Percentiles rank a stretch among this genome's conserved stretches.
Evolutionary conservation across 2,329 filamentous ascomycete species (phyloP).

Genomic region (Samsoniella hepiali): DNA sequence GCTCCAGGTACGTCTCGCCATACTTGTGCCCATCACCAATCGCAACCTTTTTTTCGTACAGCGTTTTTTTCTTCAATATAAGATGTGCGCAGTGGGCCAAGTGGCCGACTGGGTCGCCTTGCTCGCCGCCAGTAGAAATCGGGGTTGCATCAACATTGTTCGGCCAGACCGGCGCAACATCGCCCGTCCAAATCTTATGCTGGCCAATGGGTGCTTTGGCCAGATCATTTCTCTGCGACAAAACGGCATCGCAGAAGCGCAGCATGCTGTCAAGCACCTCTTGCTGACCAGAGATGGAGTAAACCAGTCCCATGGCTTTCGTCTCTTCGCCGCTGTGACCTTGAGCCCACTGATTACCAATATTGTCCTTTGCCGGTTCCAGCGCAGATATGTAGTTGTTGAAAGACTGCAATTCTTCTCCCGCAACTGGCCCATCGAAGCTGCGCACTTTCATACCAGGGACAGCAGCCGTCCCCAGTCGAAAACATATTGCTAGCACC

Average conservation of each 20-base stretch:
- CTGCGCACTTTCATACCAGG: not conserved
- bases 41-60: not conserved
- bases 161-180: conserved; percentile 6
- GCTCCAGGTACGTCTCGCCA: not conserved
- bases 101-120: conserved; percentile 11
- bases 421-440: not conserved
- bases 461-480: not conserved
- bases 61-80: not conserved
- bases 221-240: conserved; percentile 2
- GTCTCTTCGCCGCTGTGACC: conserved; percentile 1
- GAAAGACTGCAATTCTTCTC: not conserved
- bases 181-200: conserved; percentile 2
- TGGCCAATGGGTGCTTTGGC: conserved; percentile 1
- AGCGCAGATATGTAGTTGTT: not conserved
- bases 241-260: not conserved
- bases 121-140: conserved; percentile 4
- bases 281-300: not conserved
- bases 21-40: not conserved
- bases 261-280: conserved; percentile 8
- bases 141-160: not conserved
- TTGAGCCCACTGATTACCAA: conserved; percentile 8
- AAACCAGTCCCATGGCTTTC: conserved; percentile 6
- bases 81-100: conserved; percentile 2
- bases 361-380: not conserved
- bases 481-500: not conserved